phyloP scores from a whole-genome alignment of 2,329 filamentous ascomycete genomes.

The Venturia effusa region DNA sequence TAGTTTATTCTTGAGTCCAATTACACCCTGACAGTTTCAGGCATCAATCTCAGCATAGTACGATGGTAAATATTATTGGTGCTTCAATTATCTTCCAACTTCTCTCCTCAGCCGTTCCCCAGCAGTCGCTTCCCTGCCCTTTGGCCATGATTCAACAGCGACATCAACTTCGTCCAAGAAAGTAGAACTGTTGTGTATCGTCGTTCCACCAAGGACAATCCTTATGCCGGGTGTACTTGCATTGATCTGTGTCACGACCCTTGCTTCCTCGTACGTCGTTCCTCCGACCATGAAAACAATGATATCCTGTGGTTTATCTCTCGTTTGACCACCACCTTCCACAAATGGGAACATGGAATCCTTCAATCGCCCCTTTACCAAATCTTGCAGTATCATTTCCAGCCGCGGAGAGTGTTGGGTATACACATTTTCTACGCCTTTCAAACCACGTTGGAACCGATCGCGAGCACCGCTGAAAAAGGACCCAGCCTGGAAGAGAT shows the following conservation, averaged over 20 bases:
- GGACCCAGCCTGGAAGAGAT: conserved; percentile 77
- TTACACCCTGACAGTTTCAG: no score
- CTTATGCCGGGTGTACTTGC: conserved; percentile 79
- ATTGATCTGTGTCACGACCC: conserved; percentile 91
- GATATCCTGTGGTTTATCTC: conserved; percentile 94
- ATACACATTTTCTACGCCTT: conserved; percentile 97
- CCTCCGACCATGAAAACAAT: conserved; percentile 92
- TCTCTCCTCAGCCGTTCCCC: conserved; percentile 53
- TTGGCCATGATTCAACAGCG: conserved; percentile 77
- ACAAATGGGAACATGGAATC: conserved; percentile 90
- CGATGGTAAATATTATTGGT: background rate
- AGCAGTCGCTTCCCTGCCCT: conserved; percentile 48
- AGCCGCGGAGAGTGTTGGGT: conserved; percentile 90
- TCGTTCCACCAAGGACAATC: conserved; percentile 80
- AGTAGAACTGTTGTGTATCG: conserved; percentile 73
- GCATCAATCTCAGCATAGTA: no score
- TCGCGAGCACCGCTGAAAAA: conserved; percentile 84
- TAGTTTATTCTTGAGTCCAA: no score
- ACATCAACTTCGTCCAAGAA: conserved; percentile 91
- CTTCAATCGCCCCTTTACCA: conserved; percentile 82
- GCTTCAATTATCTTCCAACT: conserved; percentile 33
- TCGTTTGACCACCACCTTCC: conserved; percentile 73
- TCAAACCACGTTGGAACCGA: conserved; percentile 76
- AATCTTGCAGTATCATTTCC: conserved; percentile 77
- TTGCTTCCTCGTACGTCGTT: conserved; percentile 92